phyloP scores from a whole-genome alignment of 1,284 basidiomycete species.

The Puccinia novopanici region DNA sequence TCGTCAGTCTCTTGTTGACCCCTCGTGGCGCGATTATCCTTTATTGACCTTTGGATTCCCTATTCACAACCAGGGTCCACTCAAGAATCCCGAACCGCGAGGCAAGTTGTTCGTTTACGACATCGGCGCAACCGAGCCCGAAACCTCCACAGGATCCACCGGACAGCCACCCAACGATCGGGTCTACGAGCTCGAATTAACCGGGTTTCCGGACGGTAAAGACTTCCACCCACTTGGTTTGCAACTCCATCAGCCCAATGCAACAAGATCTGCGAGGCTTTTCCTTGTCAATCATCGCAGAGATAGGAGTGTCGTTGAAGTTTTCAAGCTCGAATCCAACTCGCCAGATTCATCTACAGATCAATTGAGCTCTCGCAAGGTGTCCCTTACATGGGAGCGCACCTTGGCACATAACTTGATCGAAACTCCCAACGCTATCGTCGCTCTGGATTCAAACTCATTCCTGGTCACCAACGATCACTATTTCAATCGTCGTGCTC shows the following conservation, averaged over 20 bases:
- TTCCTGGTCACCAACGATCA: conserved; percentile 43
- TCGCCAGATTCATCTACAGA: background rate
- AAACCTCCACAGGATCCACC: background rate
- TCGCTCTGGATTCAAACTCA: conserved; percentile 2
- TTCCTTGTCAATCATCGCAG: conserved; percentile 46
- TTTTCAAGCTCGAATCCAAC: conserved; percentile 24
- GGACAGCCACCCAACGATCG: background rate
- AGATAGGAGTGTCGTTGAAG: conserved; percentile 44
- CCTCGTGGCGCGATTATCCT: too few species aligned
- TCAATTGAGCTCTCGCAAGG: background rate
- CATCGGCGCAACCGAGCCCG: background rate
- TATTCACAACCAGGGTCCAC: conserved; percentile 61
- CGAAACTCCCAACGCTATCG: conserved; percentile 37
- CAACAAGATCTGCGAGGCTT: conserved; percentile 58
- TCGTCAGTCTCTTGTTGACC: conserved; percentile 58
- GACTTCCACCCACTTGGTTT: conserved; percentile 68
- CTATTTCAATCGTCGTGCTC: conserved; percentile 31
- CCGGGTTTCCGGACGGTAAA: conserved; percentile 62
- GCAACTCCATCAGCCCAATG: conserved; percentile 63
- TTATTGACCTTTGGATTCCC: conserved; percentile 25
- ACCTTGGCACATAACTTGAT: conserved; percentile 32
- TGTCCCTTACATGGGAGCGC: conserved; percentile 3
- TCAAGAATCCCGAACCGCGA: conserved; percentile 64
- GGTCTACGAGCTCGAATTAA: conserved; percentile 57
- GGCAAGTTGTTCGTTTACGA: conserved; percentile 63